Percentiles rank a stretch among this genome's conserved stretches.
phyloP scores from a whole-genome alignment of 163 green algal genomes.

The Chlorella variabilis region DNA sequence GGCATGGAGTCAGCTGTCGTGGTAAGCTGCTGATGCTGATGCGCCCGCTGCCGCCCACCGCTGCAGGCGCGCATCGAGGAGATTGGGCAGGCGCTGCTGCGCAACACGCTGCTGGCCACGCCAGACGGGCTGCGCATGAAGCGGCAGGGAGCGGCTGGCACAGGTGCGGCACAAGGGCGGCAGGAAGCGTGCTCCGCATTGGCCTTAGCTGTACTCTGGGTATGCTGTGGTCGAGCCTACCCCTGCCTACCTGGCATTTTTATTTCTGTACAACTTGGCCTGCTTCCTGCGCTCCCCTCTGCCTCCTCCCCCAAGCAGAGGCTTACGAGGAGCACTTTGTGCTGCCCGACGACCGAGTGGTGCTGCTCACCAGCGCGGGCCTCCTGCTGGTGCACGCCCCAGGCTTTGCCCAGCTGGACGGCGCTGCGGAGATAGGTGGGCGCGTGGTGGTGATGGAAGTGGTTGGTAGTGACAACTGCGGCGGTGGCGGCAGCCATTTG shows the following conservation, averaged over 20 bases:
- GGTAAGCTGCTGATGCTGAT: background rate
- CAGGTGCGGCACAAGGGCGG: background rate
- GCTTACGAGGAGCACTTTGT: conserved; percentile 88
- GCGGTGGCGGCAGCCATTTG: too few species aligned
- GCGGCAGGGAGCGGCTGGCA: conserved; percentile 6
- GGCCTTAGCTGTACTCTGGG: too few species aligned
- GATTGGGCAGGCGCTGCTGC: conserved; percentile 77
- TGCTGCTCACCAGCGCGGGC: conserved; percentile 78
- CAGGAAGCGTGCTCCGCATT: too few species aligned
- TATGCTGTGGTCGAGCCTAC: too few species aligned
- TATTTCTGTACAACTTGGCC: too few species aligned
- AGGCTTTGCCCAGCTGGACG: conserved; percentile 70
- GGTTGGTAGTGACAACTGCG: too few species aligned
- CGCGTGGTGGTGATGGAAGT: too few species aligned
- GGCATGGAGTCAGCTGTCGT: too few species aligned
- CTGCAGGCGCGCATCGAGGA: conserved; percentile 55
- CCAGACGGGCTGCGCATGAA: conserved; percentile 15
- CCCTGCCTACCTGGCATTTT: too few species aligned
- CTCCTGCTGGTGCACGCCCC: conserved; percentile 67
- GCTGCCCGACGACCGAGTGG: conserved; percentile 72
- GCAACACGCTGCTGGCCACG: conserved; percentile 42
- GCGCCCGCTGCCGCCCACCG: too few species aligned
- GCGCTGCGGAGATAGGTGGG: conserved; percentile 52
- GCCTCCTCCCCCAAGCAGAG: conserved; percentile 63
- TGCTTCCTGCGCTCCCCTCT: too few species aligned